phyloP scores from a whole-genome alignment of 305 asterid genomes.

The Fraxinus albicans region DNA sequence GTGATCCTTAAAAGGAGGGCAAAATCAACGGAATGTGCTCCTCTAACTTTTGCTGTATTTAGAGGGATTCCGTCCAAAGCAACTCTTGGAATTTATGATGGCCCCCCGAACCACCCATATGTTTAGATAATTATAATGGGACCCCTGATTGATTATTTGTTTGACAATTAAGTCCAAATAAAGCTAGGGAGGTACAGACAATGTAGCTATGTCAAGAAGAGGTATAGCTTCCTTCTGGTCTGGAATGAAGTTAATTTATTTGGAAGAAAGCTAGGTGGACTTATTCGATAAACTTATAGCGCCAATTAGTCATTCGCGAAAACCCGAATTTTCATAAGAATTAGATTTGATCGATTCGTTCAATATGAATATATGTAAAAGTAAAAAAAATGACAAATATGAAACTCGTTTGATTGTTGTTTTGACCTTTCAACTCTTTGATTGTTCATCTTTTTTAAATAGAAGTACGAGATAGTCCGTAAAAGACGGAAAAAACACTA shows the following conservation, averaged over 20 bases:
- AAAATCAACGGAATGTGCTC: constrained; percentile 17
- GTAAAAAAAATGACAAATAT: not conserved
- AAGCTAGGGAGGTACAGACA: constrained; percentile 31
- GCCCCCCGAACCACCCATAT: not conserved
- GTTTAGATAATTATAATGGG: constrained; percentile 18
- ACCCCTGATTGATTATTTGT: constrained; percentile 22
- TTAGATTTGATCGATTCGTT: not conserved
- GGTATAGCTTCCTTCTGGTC: not conserved
- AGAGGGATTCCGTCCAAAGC: constrained; percentile 26
- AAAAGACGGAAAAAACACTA: not conserved
- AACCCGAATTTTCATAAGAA: not conserved
- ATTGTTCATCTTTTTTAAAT: not conserved
- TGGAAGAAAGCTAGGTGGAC: constrained; percentile 19
- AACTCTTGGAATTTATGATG: not conserved
- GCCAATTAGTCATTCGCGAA: not conserved
- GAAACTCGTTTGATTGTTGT: not conserved
- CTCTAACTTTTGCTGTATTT: constrained; percentile 36
- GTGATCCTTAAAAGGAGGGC: constrained; percentile 27
- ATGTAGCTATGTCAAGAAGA: constrained; percentile 18
- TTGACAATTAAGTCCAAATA: constrained; percentile 35
- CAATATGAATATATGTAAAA: not conserved
- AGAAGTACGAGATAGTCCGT: not conserved
- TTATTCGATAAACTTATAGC: not conserved
- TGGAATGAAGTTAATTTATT: constrained; percentile 21
- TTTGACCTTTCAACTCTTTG: not conserved